Conservation (phyloP, 345 rosid species). For the Arabidopsis thaliana region DNA sequence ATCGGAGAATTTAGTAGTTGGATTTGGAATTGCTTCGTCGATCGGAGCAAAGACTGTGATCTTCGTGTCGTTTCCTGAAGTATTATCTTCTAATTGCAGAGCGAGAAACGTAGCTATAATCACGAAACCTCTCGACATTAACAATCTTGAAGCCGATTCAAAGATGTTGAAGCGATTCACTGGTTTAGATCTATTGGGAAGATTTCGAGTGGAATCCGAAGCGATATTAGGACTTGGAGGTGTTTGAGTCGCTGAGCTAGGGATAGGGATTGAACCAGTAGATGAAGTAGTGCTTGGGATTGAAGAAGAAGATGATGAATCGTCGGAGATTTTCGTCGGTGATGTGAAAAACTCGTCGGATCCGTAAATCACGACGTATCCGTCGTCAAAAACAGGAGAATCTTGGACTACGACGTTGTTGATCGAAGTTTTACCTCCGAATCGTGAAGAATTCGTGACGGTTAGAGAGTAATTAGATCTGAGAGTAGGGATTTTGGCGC, state of each 20-base stretch:
- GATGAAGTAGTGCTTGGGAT: slow-evolving; percentile 21
- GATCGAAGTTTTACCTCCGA: slow-evolving; percentile 17
- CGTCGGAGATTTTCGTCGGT: slow-evolving; percentile 3
- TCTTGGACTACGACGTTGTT: slow-evolving; percentile 47
- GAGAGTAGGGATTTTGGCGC: slow-evolving; percentile 50
- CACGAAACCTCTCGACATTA: slow-evolving; percentile 47
- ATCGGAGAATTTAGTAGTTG: slow-evolving; percentile 34
- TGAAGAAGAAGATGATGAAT: slow-evolving; percentile 28
- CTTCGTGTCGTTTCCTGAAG: slow-evolving; percentile 38
- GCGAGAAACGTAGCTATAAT: slow-evolving; percentile 54
- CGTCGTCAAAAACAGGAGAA: slow-evolving; percentile 47
- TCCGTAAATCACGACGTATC: slow-evolving; percentile 44
- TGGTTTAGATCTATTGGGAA: slow-evolving; percentile 5
- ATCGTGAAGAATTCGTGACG: slow-evolving; percentile 36
- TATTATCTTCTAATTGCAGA: slow-evolving; percentile 40
- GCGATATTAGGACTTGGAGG: slow-evolving; percentile 13
- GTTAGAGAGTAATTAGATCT: slow-evolving; percentile 39
- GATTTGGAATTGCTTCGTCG: slow-evolving; percentile 47
- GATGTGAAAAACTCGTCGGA: slow-evolving; percentile 45
- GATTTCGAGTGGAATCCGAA: not conserved
- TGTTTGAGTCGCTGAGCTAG: slow-evolving; percentile 23
- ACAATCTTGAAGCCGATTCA: slow-evolving; percentile 45
- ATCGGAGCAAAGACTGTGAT: slow-evolving; percentile 55
- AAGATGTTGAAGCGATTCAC: slow-evolving; percentile 35
- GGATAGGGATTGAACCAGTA: slow-evolving; percentile 16